Base-by-base conservation (phyloP, 2,329 filamentous ascomycete genomes). In the Cercospora beticola region DNA sequence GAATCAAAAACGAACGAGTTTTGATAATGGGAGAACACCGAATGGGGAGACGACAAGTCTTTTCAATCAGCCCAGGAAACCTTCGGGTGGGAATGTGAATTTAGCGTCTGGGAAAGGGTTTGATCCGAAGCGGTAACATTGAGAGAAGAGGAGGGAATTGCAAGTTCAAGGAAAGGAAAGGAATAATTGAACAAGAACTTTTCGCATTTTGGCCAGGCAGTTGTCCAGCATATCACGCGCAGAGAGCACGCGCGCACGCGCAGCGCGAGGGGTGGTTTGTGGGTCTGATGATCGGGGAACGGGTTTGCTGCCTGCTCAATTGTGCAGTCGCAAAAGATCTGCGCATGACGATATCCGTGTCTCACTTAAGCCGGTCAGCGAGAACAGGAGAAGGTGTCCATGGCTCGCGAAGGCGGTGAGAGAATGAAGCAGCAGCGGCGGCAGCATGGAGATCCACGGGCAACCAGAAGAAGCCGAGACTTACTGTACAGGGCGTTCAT, bases 1-100 rank as follows among this genome's bases (percentile, higher is more conserved):
- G 16, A 73, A 73, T 36, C 72, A 73, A 26, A 78, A 79, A 68
- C 67, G 78, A 31, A 79, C 78, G 64, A 76, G 74, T 65, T 79
- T 79, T 66, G 77, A 77, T 60, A 72, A 72, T 49, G 73, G 70
- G 33, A 60, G 63, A 33, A 58, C 33, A 21, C 68, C 66, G 66
- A 70, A 72, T 31, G 68, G 69, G 23, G 70, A 67, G 21, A 64
- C 62, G 14, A 63, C 61, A 10, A 66, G 69, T n/a, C 33, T 46
- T n/a, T 68, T 68, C 33, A 54, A 60, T 2, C 31, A 65, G 28
- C 68, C 69, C 23, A 64, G 68, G 49, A 66, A 66, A 56, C 63
- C 62, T 36, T 54, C 60, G 57, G 72, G 70, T 23, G 72, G 71
- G 54, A 65, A 68, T 28, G 40, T 67, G 54, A 65, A 68, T 28